phyloP scores from a whole-genome alignment of 2,329 filamentous ascomycete species.

The Ilyonectria destructans region DNA sequence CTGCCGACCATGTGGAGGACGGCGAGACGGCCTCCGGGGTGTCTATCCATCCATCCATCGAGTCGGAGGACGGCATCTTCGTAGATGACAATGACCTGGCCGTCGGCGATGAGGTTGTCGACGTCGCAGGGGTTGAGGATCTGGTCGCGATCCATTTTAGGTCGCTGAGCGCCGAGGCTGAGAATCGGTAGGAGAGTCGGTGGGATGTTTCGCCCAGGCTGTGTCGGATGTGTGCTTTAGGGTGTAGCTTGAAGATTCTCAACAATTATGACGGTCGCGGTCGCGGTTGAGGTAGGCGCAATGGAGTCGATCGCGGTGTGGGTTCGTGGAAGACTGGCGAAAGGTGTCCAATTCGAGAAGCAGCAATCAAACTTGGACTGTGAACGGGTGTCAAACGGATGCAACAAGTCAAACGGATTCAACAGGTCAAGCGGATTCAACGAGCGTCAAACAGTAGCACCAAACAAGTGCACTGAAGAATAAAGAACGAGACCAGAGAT shows the following conservation, averaged over 20 bases:
- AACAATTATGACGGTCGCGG: too few species aligned
- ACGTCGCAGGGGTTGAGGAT: conserved; percentile 64
- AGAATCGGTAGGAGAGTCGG: neutral
- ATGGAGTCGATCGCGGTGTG: neutral
- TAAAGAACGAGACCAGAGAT: neutral
- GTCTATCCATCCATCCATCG: conserved; percentile 71
- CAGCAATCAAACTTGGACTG: neutral
- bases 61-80: conserved; percentile 70
- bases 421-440: neutral
- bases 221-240: neutral
- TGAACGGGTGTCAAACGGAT: too few species aligned
- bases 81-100: conserved; percentile 70
- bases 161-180: neutral
- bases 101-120: conserved; percentile 68
- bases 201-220: neutral
- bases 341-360: neutral
- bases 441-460: neutral
- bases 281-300: neutral
- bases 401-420: too few species aligned
- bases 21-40: conserved; percentile 73
- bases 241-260: too few species aligned
- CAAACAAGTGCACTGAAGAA: neutral
- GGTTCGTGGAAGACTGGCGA: neutral
- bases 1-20: conserved; percentile 69
- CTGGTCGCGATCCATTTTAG: conserved; percentile 58